Base-by-base conservation (phyloP, 1,139 yeast genomes). In the Geotrichum bryndzae region DNA sequence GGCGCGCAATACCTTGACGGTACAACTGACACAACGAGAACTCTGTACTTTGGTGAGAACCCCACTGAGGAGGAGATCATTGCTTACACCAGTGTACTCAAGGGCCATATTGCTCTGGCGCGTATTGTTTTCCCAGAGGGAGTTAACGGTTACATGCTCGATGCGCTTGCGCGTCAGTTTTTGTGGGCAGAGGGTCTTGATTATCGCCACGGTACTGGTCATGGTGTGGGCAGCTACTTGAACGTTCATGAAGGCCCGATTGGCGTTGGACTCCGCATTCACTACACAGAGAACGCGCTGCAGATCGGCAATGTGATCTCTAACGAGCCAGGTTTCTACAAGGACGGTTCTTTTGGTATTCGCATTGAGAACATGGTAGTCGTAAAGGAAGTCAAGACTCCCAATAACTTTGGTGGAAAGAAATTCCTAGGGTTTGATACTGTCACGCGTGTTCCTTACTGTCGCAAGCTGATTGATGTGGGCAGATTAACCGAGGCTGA, bases 211-310 rank as follows among this genome's bases (percentile, higher is more conserved):
- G 98, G 99, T 35, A 95, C 99, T 0, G 95, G 97, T 1, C 99
- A 95, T 74, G 99, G 99, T n/a, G 85, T 95, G 59, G 99, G 97
- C 3, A 81, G 96, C 0, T 94, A 80, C 72, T 82, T 95, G 66
- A 94, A 94, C 71, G 99, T 94, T 52, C 99, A 95, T 73, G 98
- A 95, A 73, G 96, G 96, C 3, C 99, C 99, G 15, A 85, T 92
- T 63, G 97, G 98, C 10, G 88, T 94, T 69, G 95, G 97, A 1
- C 83, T 86, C 68, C 81, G 88, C 67, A 58, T 61, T 46, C 66
- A 70, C 50, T 70, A 70, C 56, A 70, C 70, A 38, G 68, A 69
- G 55, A 67, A 69, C 52, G 75, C 82, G 1, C 79, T 88, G 63
- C 77, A 81, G 67, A 80, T 83, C 2, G 99, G 99, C 45, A 89